Percentiles rank a stretch among this genome's conserved stretches.
These are phyloP conservation scores for Sugiyamaella marilandica DNA, from an alignment of 805 yeast species.

Conservation along the genomic window DNA sequence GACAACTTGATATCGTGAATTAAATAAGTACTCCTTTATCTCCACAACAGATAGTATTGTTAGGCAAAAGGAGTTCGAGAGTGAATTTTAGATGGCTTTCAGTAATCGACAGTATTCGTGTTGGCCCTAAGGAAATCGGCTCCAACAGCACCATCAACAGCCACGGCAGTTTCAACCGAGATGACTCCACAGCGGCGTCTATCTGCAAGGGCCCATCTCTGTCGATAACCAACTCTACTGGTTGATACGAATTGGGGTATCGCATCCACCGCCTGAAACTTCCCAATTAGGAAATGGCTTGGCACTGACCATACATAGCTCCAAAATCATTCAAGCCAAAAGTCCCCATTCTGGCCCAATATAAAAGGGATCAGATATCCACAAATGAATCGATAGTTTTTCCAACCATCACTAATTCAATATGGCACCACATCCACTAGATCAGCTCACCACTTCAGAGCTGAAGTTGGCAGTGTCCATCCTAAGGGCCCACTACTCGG, in stretches of 20 bases:
- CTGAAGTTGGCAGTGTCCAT: slow-evolving; percentile 26
- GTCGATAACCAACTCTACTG: not conserved
- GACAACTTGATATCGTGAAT: too few relatives aligned
- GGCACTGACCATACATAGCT: too few relatives aligned
- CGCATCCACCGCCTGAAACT: not conserved
- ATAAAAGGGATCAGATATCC: too few relatives aligned
- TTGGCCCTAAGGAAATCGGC: too few relatives aligned
- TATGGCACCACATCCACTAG: slow-evolving; percentile 31
- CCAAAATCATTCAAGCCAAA: too few relatives aligned
- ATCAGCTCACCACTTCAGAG: slow-evolving; percentile 32
- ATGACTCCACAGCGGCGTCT: not conserved
- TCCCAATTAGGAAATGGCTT: not conserved
- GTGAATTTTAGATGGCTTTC: too few relatives aligned
- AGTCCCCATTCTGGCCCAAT: too few relatives aligned
- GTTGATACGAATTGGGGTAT: not conserved
- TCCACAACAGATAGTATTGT: too few relatives aligned
- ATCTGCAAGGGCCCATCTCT: not conserved
- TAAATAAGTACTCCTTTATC: too few relatives aligned
- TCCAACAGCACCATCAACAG: too few relatives aligned
- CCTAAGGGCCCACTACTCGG: slow-evolving; percentile 25
- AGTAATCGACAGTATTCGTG: too few relatives aligned
- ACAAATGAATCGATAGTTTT: not conserved
- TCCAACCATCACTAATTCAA: not conserved
- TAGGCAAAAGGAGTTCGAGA: too few relatives aligned
- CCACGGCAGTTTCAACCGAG: slow-evolving; percentile 3